Evolutionary conservation across 1,139 yeast species (phyloP), one percentile per base, ranked within the genome.

Genomic region (Dujonia santamariae): DNA sequence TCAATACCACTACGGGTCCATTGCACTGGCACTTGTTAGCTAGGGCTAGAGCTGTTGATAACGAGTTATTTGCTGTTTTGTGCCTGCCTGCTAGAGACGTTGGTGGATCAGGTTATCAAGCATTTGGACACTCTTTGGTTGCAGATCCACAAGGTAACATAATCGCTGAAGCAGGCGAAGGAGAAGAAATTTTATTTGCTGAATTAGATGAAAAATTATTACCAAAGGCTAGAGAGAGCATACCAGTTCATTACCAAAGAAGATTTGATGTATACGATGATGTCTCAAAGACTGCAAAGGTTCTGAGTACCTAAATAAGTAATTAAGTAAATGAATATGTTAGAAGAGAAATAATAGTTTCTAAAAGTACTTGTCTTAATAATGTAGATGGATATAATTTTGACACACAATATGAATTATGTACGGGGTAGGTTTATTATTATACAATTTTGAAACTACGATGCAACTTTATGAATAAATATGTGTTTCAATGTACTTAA

Each of bases 1-100:
- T 90, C 67, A 90, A 90, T 65, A 85, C 95, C 16, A 86, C 92
- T 20, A 90, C 97, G 0, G 97, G 97, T 0, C 97, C 97, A 1
- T 66, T 86, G 52, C 97, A 87, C 56, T 90, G 97, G 97, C 84
- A 82, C 46, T 67, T 88, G 45, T 72, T 90, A 40, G 96, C 94
- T 1, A 71, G 90, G 40, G 73, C 95, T 1, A 70, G 97, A 43
- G 95, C 97, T 3, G 83, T 90, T 8, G 97, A 90, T 55, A 90
- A 90, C 59, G 94, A 90, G 58, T 56, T 84, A 7, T 90, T 76
- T 53, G 85, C 87, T 8, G 59, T 88, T 9, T 59, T 86, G 53
- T 87, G 95, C 53, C 85, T 96, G 15, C 97, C 97, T 1, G 90
- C 97, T 3, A 72, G 97, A 53, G 87, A 85, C 50, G 66, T 77